These are phyloP conservation scores for Mycena belliarum DNA, from an alignment of 768 basidiomycete species.

Conservation along the genomic window DNA sequence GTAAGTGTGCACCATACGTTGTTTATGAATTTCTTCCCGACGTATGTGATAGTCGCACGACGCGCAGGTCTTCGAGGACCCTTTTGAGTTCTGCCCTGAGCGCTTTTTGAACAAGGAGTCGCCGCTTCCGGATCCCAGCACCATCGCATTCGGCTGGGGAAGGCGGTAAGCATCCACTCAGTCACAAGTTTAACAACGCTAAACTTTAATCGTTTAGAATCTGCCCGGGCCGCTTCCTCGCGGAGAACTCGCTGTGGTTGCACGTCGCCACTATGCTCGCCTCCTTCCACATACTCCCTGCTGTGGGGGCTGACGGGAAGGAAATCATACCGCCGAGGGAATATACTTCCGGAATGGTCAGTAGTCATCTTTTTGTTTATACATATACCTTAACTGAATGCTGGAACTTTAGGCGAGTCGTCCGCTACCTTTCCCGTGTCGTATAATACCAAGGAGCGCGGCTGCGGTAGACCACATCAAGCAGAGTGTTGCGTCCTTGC, in stretches of 20 bases:
- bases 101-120: conserved; percentile 22
- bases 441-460: conserved; percentile 11
- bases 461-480: conserved; percentile 24
- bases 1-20: not conserved
- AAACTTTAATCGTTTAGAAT: conserved; percentile 4
- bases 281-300: conserved; percentile 8
- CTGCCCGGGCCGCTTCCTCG: conserved; percentile 19
- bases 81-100: conserved; percentile 31
- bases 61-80: conserved; percentile 27
- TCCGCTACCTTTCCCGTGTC: conserved; percentile 17
- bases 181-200: not conserved
- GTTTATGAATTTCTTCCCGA: not conserved
- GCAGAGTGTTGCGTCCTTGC: conserved; percentile 37
- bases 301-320: not conserved
- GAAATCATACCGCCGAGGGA: conserved; percentile 6
- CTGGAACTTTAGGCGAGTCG: conserved; percentile 10
- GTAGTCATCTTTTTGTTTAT: not conserved
- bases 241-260: conserved; percentile 18
- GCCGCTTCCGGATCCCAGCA: conserved; percentile 13
- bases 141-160: conserved; percentile 25
- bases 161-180: conserved; percentile 12
- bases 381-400: not conserved
- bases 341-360: conserved; percentile 13
- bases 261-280: conserved; percentile 17
- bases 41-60: conserved; percentile 24